Evolutionary conservation across 2,329 filamentous ascomycete species (phyloP), one percentile per base, ranked within the genome.

Genomic region (Talaromyces sp.): DNA sequence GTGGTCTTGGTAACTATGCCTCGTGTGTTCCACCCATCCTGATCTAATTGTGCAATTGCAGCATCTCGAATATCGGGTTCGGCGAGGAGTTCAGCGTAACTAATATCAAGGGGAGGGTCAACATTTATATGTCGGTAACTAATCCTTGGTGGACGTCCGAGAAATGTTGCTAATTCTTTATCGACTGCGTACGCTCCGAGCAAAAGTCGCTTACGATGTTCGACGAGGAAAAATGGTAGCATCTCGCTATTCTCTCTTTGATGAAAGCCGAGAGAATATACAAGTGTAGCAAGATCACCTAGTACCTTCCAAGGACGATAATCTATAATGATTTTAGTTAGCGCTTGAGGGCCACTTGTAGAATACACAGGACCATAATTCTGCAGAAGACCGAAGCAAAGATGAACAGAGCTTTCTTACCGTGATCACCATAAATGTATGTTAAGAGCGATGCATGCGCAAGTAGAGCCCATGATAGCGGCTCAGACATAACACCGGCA

Each of bases 391-490:
- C 8, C 14, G 22, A 24, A 14, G 22, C 5, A 22, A 13, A 6
- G 2, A 48, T 11, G 27, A 5, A 13, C 0, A 19, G n/a, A 57
- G 31, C 5, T 35, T 16, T 13, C 62, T 35, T 62, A 65, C 63
- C 63, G 16, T 65, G 59, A 52, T 73, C 70, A 9, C 71, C 72
- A 62, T 72, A 72, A 6, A 73, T 65, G n/a, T 67, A 39, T 9
- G 68, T 63, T n/a, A 73, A 39, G 4, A 73, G 68, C 16, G 64
- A 43, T 1, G 48, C 64, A 19, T 73, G 70, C 33, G 71, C 67
- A 65, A 68, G 68, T 63, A 67, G 73, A 65, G 68, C 72, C 75
- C 61, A 79, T 47, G 67, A 71, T 65, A 68, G 71, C 64, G 69
- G 63, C 45, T 73, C 71, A 19, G 72, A 68, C 9, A 71, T 64